Evolutionary conservation across 2,329 filamentous ascomycete species (phyloP).

Genomic region (Alternaria longipes): DNA sequence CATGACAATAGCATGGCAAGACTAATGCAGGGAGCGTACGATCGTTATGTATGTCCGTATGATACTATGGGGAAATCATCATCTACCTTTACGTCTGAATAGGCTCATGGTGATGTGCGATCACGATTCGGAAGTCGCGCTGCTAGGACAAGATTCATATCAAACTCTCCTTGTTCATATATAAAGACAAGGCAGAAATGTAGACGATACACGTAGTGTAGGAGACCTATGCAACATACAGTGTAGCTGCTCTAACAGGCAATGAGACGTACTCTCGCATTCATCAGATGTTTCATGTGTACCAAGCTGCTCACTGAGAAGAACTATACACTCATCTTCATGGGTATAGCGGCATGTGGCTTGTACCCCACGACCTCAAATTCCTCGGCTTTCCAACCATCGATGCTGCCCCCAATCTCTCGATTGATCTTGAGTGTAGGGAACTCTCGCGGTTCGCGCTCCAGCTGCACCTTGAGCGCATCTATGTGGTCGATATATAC

Average conservation of each 20-base stretch:
- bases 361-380: constrained; percentile 89
- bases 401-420: constrained; percentile 76
- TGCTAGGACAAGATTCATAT: no score
- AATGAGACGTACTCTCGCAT: neutral
- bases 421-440: constrained; percentile 78
- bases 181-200: rapidly evolving
- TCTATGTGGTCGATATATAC: constrained; percentile 94
- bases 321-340: constrained; percentile 94
- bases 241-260: neutral
- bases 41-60: no score
- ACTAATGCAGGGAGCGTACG: rapidly evolving
- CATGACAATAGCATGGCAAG: no score
- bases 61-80: no score
- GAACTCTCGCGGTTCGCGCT: constrained; percentile 81
- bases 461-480: constrained; percentile 81
- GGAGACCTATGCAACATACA: neutral
- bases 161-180: no score
- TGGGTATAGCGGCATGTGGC: constrained; percentile 89
- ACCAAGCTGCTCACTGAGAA: neutral
- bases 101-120: no score
- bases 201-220: no score
- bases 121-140: no score
- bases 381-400: constrained; percentile 89
- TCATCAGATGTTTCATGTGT: neutral
- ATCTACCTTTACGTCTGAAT: no score